A percentile compares a stretch with the other conserved stretches of the same genome.
These are phyloP conservation scores for Lachancea kluyveri DNA, from an alignment of 805 yeast genomes.

Conservation along the genomic window DNA sequence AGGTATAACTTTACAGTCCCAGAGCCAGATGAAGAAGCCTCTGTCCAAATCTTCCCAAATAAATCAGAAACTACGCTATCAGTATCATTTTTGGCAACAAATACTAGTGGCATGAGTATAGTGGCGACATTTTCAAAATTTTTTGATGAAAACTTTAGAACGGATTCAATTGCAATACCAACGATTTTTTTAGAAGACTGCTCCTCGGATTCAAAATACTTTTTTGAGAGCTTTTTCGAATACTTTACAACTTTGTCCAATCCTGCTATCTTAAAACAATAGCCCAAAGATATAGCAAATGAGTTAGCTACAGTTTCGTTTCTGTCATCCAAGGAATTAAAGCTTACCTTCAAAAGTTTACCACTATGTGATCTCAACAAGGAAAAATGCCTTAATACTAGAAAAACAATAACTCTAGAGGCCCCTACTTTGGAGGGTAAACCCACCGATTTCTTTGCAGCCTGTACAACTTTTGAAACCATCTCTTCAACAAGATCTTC, in stretches of 20 bases:
- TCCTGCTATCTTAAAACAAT: conserved; percentile 59
- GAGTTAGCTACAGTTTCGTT: conserved; percentile 69
- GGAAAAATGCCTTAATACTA: conserved; percentile 51
- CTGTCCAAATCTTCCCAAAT: conserved; percentile 70
- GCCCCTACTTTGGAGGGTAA: conserved; percentile 89
- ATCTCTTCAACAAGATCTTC: conserved; percentile 37
- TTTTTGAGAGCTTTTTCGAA: conserved; percentile 40
- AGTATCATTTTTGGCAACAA: conserved; percentile 67
- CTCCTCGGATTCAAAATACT: conserved; percentile 54
- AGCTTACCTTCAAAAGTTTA: conserved; percentile 50
- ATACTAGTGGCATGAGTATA: conserved; percentile 71
- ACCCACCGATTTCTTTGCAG: conserved; percentile 71
- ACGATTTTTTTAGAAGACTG: conserved; percentile 42
- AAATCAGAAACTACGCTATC: conserved; percentile 37
- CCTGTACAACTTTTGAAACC: conserved; percentile 43
- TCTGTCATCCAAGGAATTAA: conserved; percentile 56
- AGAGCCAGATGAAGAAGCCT: conserved; percentile 65
- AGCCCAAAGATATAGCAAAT: conserved; percentile 77
- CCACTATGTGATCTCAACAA: conserved; percentile 49
- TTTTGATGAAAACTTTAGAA: conserved; percentile 64
- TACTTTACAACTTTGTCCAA: conserved; percentile 47
- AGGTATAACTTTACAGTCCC: conserved; percentile 66
- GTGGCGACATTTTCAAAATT: conserved; percentile 55
- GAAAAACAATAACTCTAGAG: conserved; percentile 59
- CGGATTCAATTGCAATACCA: conserved; percentile 56